Evolutionary conservation across 495 filamentous ascomycete genomes (phyloP).

Genomic region (Lasiosphaeriaceae sp.): DNA sequence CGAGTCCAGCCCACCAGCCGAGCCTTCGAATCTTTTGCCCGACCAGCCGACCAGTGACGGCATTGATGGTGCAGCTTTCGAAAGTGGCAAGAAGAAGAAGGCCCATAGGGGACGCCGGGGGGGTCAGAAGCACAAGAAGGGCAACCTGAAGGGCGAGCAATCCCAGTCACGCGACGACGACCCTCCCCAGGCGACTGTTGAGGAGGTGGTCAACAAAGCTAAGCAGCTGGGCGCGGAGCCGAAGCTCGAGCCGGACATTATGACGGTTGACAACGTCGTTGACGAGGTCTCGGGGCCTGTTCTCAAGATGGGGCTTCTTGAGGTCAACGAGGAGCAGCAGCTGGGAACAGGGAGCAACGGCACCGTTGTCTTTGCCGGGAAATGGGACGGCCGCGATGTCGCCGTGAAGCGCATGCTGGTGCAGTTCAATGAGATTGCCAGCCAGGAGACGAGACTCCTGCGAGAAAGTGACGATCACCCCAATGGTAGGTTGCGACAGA

Average conservation of each 20-base stretch:
- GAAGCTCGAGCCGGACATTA: slow-evolving; percentile 55
- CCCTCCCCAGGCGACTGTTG: slow-evolving; percentile 32
- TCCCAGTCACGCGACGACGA: slow-evolving; percentile 41
- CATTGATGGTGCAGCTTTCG: slow-evolving; percentile 32
- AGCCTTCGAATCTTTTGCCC: not conserved
- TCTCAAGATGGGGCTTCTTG: slow-evolving; percentile 67
- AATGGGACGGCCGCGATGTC: slow-evolving; percentile 84
- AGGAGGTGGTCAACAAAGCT: slow-evolving; percentile 42
- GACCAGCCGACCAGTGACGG: slow-evolving; percentile 34
- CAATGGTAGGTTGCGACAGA: slow-evolving; percentile 51
- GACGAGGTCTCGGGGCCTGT: slow-evolving; percentile 56
- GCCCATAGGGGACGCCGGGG: slow-evolving; percentile 77
- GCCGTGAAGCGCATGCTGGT: slow-evolving; percentile 96
- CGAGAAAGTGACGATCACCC: slow-evolving; percentile 92
- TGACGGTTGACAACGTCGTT: slow-evolving; percentile 42
- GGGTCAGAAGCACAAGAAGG: slow-evolving; percentile 68
- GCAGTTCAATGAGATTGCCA: slow-evolving; percentile 91
- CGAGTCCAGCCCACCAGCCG: not conserved
- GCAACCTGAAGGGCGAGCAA: slow-evolving; percentile 30
- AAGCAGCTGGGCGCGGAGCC: slow-evolving; percentile 43
- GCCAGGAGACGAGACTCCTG: slow-evolving; percentile 84
- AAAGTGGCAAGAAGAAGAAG: slow-evolving; percentile 65
- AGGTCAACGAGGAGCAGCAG: slow-evolving; percentile 67
- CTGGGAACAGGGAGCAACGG: slow-evolving; percentile 81
- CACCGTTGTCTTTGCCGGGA: slow-evolving; percentile 80